These are phyloP conservation scores for Geranium rotundifolium DNA, from an alignment of 345 rosid species.

Conservation along the genomic window DNA sequence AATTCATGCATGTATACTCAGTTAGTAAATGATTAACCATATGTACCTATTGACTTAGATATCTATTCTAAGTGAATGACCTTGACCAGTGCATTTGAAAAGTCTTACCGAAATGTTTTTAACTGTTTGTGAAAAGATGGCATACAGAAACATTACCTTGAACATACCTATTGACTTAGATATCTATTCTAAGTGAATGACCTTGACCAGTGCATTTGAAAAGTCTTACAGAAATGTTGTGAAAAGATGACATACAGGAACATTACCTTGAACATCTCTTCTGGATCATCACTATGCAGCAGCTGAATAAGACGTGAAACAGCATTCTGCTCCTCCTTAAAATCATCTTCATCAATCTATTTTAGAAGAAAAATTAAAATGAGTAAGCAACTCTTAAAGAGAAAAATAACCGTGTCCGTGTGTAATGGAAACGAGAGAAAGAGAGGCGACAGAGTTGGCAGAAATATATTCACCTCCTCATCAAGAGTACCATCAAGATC, in stretches of 20 bases:
- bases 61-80: neutral
- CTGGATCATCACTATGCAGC: constrained; percentile 74
- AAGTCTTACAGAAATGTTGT: neutral
- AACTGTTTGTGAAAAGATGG: neutral
- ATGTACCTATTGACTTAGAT: neutral
- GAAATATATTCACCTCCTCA: constrained; percentile 41
- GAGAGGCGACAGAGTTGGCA: neutral
- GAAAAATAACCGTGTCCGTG: neutral
- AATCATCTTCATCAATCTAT: constrained; percentile 91
- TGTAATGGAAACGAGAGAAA: neutral
- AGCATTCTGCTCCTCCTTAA: constrained; percentile 93
- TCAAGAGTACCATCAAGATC: constrained; percentile 59
- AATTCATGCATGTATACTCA: neutral
- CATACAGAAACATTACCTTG: constrained; percentile 37
- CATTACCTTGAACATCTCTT: constrained; percentile 90
- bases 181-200: neutral
- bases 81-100: neutral
- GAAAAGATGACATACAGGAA: neutral
- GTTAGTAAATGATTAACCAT: neutral
- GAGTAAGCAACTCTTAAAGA: constrained; percentile 6
- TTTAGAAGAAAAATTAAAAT: constrained; percentile 1
- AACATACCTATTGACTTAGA: constrained; percentile 38
- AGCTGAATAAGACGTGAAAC: constrained; percentile 93
- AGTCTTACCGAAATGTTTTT: neutral
- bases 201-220: neutral